Base-by-base conservation (phyloP, 1,284 basidiomycete genomes). In the Papiliotrema terrestris region DNA sequence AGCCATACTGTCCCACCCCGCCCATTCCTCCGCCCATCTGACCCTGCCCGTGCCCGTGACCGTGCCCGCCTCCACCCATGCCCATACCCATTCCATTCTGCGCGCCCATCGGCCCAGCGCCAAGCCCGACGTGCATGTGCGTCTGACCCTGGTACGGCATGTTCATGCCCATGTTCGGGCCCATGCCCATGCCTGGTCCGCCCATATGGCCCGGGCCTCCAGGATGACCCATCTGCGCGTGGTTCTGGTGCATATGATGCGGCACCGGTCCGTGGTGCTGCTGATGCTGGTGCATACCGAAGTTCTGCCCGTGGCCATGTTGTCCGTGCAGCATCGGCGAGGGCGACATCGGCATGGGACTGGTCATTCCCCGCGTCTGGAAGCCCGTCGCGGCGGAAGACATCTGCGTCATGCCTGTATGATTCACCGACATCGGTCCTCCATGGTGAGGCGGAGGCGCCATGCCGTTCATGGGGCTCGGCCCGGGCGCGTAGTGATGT, bases 91-190 rank as follows among this genome's bases (percentile, higher is more conserved):
- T 60, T 29, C 37, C 55, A 17, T 29, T 44, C 46, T 55, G 55
- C 54, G 58, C 56, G n/a, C 59, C 63, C 67, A 70, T 71, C 3
- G 61, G 67, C 38, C 61, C 66, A 4, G 60, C 65, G 32, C 66
- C 69, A 51, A 71, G 64, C n/a, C 67, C 63, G 23, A 68, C 66
- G 55, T 71, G 69, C 59, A 68, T 61, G 56, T 72, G 71, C 37
- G 51, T 65, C 51, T 69, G 68, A 9, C 62, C 63, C 36, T 38
- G 47, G 39, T 57, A 59, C 1, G 58, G 58, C 63, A 65, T 65
- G 17, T 46, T 46, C 59, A 56, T 54, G 6, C 55, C 55, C 64
- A 62, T 63, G n/a, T 51, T 56, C 14, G 45, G 45, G 41, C 57
- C 59, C 56, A 57, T 61, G n/a, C 26, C 17, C 8, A 8, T 11